These are phyloP conservation scores for Solanum piurae DNA, from an alignment of 257 asterid genomes.

Conservation along the genomic window DNA sequence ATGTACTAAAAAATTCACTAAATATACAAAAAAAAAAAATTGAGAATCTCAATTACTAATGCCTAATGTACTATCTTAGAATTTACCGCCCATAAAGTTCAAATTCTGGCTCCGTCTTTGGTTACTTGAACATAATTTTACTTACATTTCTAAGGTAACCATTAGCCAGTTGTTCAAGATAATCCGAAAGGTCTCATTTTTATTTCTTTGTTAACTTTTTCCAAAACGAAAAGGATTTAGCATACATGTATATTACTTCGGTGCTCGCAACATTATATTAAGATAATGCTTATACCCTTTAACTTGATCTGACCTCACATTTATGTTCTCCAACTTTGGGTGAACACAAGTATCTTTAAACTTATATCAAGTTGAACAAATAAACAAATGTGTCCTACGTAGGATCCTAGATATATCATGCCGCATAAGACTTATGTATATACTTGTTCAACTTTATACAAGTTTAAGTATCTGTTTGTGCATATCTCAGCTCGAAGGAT, in stretches of 20 bases:
- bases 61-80: neutral
- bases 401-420: neutral
- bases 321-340: neutral
- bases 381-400: too few species aligned
- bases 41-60: neutral
- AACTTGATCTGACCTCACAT: neutral
- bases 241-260: neutral
- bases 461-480: neutral
- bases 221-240: neutral
- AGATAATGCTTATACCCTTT: neutral
- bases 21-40: neutral
- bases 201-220: neutral
- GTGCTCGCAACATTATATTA: neutral
- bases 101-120: neutral
- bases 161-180: neutral
- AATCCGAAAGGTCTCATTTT: neutral
- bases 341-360: neutral
- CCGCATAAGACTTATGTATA: fast-evolving
- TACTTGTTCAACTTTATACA: neutral
- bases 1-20: neutral
- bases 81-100: neutral
- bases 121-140: neutral
- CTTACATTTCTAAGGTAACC: neutral
- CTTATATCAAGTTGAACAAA: neutral
- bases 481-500: neutral